phyloP scores from a whole-genome alignment of 2,329 filamentous ascomycete genomes.

The Cladobotryum protrusum region DNA sequence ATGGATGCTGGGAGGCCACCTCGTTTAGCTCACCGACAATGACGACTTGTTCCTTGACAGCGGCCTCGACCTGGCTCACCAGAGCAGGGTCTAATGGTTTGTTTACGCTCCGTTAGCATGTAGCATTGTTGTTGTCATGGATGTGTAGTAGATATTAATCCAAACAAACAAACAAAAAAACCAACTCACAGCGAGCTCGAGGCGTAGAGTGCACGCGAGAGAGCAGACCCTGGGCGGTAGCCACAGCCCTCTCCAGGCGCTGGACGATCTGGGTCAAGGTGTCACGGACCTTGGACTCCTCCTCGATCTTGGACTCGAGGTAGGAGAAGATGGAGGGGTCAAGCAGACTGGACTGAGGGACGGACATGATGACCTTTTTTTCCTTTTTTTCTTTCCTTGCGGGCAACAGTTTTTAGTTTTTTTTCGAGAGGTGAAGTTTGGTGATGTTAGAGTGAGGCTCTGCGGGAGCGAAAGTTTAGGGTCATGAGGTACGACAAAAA shows the following conservation, averaged over 20 bases:
- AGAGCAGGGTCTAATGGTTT: conserved; percentile 53
- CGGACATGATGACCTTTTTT: conserved; percentile 21
- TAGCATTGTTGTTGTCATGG: not conserved
- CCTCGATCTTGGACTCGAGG: conserved; percentile 83
- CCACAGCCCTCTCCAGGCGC: conserved; percentile 74
- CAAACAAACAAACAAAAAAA: no score
- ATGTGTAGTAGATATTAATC: no score
- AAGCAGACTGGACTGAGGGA: conserved; percentile 36
- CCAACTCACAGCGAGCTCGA: conserved; percentile 44
- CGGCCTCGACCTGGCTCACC: conserved; percentile 63
- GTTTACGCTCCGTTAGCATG: no score
- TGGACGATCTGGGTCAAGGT: conserved; percentile 76
- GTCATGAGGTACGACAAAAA: not conserved
- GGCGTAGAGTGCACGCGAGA: conserved; percentile 88
- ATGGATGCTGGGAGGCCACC: conserved; percentile 79
- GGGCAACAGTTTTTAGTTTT: no score
- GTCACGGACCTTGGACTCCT: conserved; percentile 77
- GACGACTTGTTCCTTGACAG: conserved; percentile 64
- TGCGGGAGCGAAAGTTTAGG: not conserved
- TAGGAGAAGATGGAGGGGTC: conserved; percentile 80
- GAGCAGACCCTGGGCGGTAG: conserved; percentile 73
- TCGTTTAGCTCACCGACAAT: conserved; percentile 64
- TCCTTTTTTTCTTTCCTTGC: no score
- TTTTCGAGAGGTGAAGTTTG: conserved; percentile 9
- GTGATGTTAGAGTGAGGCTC: not conserved